These are phyloP conservation scores for Cnidoscolus chayamansa DNA, from an alignment of 441 rosid genomes.

Conservation along the genomic window DNA sequence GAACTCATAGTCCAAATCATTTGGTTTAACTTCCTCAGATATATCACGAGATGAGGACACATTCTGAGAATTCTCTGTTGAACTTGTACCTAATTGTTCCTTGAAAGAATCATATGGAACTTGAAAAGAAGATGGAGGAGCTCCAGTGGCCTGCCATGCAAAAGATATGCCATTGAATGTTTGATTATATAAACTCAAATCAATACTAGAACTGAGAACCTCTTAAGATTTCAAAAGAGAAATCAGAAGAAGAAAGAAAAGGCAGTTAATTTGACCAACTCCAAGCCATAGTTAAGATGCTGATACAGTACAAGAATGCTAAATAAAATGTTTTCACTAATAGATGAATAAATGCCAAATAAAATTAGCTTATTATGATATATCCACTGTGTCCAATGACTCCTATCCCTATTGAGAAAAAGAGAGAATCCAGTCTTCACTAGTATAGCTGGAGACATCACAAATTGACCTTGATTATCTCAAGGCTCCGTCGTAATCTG, in stretches of 20 bases:
- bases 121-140: constrained; percentile 78
- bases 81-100: constrained; percentile 38
- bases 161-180: constrained; percentile 25
- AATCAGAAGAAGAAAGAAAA: neutral
- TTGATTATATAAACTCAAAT: neutral
- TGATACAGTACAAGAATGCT: neutral
- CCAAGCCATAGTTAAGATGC: neutral
- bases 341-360: neutral
- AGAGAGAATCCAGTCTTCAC: neutral
- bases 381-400: neutral
- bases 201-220: neutral
- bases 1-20: constrained; percentile 77
- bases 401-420: neutral
- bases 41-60: constrained; percentile 32
- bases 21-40: constrained; percentile 36
- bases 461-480: constrained; percentile 77
- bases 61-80: constrained; percentile 27
- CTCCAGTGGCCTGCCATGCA: constrained; percentile 67
- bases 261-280: neutral
- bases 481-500: constrained; percentile 81
- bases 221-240: neutral
- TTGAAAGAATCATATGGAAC: constrained; percentile 76
- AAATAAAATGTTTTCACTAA: neutral
- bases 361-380: neutral
- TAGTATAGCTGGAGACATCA: constrained; percentile 1